Percentiles rank a stretch among this genome's conserved stretches.
phyloP scores from a whole-genome alignment of 352 stramenopile species.

The Globisporangium nodosum region DNA sequence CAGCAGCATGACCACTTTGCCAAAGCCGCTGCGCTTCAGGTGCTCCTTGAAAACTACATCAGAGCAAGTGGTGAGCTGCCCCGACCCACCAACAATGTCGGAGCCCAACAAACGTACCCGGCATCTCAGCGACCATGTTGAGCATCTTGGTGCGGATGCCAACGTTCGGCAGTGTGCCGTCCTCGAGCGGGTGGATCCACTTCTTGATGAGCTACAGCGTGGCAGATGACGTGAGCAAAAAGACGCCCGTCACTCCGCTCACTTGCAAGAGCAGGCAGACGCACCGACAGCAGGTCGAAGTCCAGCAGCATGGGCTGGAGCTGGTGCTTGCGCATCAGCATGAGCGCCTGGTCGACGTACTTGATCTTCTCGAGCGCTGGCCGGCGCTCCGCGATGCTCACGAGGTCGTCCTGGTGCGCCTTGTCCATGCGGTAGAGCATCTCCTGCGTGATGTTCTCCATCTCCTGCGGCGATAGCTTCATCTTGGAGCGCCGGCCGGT shows the following conservation, averaged over 20 bases:
- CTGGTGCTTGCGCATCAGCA: slow-evolving; percentile 74
- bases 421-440: slow-evolving; percentile 89
- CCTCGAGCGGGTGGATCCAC: slow-evolving; percentile 83
- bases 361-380: slow-evolving; percentile 86
- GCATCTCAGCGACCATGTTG: slow-evolving; percentile 71
- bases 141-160: slow-evolving; percentile 86
- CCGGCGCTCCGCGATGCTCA: slow-evolving; percentile 45
- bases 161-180: slow-evolving; percentile 73
- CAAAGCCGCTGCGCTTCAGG: slow-evolving; percentile 84
- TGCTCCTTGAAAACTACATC: slow-evolving; percentile 81
- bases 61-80: background rate
- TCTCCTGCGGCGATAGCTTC: slow-evolving; percentile 78
- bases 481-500: slow-evolving; percentile 74
- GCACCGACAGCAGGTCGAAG: slow-evolving; percentile 80
- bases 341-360: slow-evolving; percentile 65
- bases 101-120: slow-evolving; percentile 26
- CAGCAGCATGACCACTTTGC: slow-evolving; percentile 84
- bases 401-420: slow-evolving; percentile 69
- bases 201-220: slow-evolving; percentile 78
- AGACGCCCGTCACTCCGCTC: no score
- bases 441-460: slow-evolving; percentile 83
- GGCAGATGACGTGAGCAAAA: background rate
- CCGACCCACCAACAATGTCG: background rate
- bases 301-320: slow-evolving; percentile 86
- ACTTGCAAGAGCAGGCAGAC: background rate